Base-by-base conservation (phyloP, 176 grass and related monocot genomes). In the Avena sativa region DNA sequence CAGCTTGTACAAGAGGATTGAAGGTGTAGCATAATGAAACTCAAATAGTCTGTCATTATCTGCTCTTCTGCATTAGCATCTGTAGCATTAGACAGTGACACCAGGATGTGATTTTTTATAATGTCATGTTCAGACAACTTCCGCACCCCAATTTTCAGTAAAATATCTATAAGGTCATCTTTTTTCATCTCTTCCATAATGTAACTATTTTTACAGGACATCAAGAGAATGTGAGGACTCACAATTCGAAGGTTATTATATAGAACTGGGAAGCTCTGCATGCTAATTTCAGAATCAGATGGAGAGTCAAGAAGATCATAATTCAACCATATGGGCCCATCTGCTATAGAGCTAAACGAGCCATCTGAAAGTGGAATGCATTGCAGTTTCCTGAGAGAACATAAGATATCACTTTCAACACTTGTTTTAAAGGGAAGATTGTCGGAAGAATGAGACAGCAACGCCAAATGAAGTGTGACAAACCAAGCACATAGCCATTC, bases 401-500 rank as follows among this genome's bases (percentile, higher is more conserved):
- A 76, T 76, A 76, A 76, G 26, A 9, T 28, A 30, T 76, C 73
- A 76, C 73, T 52, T 76, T 76, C 73, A 52, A 76, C 8, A 52
- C 49, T 76, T 76, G 47, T 76, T 52, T 1, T 52, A 0, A 30
- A 76, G 47, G 48, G 73, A 30, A 76, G 21, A 76, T 76, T 50
- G 1, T 3, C 14, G 30, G 73, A 76, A 76, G 73, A 76, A 30
- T 76, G 73, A 52, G 73, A 76, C 23, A 76, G 12, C 47, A 76
- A 76, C 12, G 0, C 23, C 48, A 50, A 76, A 76, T 76, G 73
- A 76, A 76, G 47, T 10, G 23, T 76, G 23, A 76, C 13, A 76
- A 76, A 76, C 73, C 73, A 76, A 76, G 73, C 73, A 52, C 73
- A 76, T 4, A 76, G 48, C 73, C 73, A 76, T 30, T 76, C 73